Conservation (phyloP, 176 grass and related monocot genomes). For the Zoysia pacifica region DNA sequence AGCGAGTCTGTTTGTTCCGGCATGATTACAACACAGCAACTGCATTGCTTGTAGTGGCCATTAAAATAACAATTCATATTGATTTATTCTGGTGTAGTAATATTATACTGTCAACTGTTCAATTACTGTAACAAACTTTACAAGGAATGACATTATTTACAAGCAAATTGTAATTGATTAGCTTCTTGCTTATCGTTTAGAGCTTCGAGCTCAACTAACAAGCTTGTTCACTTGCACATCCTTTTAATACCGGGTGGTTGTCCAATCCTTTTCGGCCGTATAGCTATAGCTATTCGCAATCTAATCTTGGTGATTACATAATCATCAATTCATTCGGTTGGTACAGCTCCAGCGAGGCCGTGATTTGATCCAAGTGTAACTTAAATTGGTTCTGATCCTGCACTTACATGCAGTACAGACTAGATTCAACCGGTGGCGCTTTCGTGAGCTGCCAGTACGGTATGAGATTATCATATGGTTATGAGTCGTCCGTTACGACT, state of each 20-base stretch:
- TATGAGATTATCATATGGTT: background rate
- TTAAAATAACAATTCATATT: conserved; percentile 13
- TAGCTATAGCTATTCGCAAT: background rate
- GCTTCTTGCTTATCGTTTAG: conserved; percentile 7
- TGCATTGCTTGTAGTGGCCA: conserved; percentile 21
- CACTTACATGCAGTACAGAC: conserved; percentile 10
- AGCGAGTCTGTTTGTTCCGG: background rate
- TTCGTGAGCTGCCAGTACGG: background rate
- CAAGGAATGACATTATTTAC: background rate
- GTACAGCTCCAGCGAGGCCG: conserved; percentile 35
- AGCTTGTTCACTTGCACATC: conserved; percentile 6
- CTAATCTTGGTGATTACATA: conserved; percentile 17
- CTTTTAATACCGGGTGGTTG: conserved; percentile 7
- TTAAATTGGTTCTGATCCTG: background rate
- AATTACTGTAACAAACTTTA: background rate
- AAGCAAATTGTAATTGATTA: background rate
- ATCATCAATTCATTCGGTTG: conserved; percentile 25
- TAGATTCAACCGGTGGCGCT: background rate
- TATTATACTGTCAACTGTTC: background rate
- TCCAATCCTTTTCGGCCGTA: conserved; percentile 17
- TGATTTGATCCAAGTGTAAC: conserved; percentile 20
- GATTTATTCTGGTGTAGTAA: background rate
- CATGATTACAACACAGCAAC: conserved; percentile 2
- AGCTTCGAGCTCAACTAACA: conserved; percentile 6
- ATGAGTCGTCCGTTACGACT: background rate